Evolutionary conservation across 1,139 yeast species (phyloP), one percentile per base, ranked within the genome.

Genomic region (Hansenula sp.): DNA sequence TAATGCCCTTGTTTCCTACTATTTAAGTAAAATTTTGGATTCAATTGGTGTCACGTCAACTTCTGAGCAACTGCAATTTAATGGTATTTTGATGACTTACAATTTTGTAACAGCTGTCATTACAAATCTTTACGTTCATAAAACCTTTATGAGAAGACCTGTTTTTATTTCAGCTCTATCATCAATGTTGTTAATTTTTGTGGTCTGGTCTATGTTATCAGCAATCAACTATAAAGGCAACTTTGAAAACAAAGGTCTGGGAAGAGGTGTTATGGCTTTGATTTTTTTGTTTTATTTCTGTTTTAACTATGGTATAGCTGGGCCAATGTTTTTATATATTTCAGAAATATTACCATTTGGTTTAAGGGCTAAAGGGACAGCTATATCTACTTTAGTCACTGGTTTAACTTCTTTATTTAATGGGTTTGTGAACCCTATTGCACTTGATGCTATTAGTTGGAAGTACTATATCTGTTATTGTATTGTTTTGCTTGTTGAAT

Each of bases 361-460:
- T 22, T 48, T 57, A 20, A 57, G 69, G 43, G 56, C 65, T 35
- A 64, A 61, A 44, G 71, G 66, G 28, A 37, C 47, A 39, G 51
- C 38, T 36, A 47, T 55, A 11, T 49, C 58, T 50, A 57, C 57
- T 41, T 50, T 65, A 33, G 52, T 58, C 21, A 62, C 57, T 42
- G 61, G 63, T 35, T 41, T 51, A 27, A 50, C 55, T 17, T 44
- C 51, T 34, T 50, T 70, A 20, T 59, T 61, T 61, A 70, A 69
- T 43, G 68, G 75, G 32, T 77, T 69, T 54, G 79, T 75, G 41
- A 76, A 75, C 51, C 76, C 82, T 8, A 67, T 77, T 50, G 83
- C 81, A 29, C 70, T 78, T 76, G 77, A 67, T 42, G 72, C 71
- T 27, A 71, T 77, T 45, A 66, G 64, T 30, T 77, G 82, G 80